Percentiles rank a stretch among this genome's conserved stretches.
Evolutionary conservation across 306 rosid genomes (phyloP).

Genomic region (Ceratonia siliqua): DNA sequence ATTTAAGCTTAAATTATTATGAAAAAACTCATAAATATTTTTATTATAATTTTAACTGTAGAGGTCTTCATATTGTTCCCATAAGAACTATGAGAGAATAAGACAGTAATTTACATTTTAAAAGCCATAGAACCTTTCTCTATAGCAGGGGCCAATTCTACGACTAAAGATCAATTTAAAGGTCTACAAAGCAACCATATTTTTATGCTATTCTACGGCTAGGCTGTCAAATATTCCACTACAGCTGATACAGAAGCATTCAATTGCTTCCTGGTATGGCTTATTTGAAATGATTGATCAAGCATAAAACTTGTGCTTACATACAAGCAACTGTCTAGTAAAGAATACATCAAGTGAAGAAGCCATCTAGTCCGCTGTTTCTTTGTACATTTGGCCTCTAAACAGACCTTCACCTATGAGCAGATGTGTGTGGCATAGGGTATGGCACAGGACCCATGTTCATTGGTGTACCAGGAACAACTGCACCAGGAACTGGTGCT

Average conservation of each 20-base stretch:
- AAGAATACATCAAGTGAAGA: slow-evolving; percentile 46
- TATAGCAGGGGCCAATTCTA: slow-evolving; percentile 23
- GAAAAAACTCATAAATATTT: too few relatives aligned
- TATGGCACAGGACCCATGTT: slow-evolving; percentile 74
- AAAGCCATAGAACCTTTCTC: slow-evolving; percentile 30
- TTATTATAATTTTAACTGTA: too few relatives aligned
- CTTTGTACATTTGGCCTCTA: slow-evolving; percentile 56
- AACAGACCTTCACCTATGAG: slow-evolving; percentile 63
- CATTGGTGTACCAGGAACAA: slow-evolving; percentile 82
- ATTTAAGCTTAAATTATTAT: too few relatives aligned
- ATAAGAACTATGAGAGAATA: background rate
- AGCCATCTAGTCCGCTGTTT: slow-evolving; percentile 47
- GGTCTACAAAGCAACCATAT: slow-evolving; percentile 32
- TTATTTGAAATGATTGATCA: slow-evolving; percentile 41
- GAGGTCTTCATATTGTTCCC: too few relatives aligned
- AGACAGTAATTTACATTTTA: slow-evolving; percentile 27
- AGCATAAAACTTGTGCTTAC: slow-evolving; percentile 37
- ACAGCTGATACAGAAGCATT: slow-evolving; percentile 37
- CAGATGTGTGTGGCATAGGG: slow-evolving; percentile 70
- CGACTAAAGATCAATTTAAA: slow-evolving; percentile 25
- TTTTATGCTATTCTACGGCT: slow-evolving; percentile 36
- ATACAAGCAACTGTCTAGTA: slow-evolving; percentile 37
- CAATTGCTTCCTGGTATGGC: slow-evolving; percentile 33
- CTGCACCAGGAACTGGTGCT: slow-evolving; percentile 63
- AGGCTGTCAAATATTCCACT: slow-evolving; percentile 39